phyloP scores from a whole-genome alignment of 2,329 filamentous ascomycete species.

The Raffaelea arxii region DNA sequence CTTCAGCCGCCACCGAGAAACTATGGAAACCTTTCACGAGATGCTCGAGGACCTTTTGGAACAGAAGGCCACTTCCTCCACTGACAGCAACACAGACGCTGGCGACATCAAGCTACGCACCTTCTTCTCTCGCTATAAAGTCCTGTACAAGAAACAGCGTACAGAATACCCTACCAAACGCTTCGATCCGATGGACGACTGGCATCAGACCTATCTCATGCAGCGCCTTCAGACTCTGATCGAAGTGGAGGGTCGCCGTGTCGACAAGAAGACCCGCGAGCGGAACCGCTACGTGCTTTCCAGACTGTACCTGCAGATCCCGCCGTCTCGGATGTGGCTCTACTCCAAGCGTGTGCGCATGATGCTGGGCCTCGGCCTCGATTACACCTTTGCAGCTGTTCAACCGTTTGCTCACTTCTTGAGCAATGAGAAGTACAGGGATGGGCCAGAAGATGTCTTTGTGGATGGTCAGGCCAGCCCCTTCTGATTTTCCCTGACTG shows the following conservation, averaged over 20 bases:
- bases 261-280: constrained; percentile 18
- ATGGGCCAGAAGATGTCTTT: neutral
- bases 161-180: neutral
- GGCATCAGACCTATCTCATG: constrained; percentile 17
- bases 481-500: neutral
- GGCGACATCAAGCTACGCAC: neutral
- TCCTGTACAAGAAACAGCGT: neutral
- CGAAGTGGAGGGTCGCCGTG: constrained; percentile 18
- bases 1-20: constrained; percentile 12
- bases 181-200: neutral
- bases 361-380: neutral
- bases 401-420: neutral
- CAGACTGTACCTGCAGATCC: constrained; percentile 17
- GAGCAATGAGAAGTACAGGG: neutral
- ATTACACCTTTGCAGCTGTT: neutral
- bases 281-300: constrained; percentile 16
- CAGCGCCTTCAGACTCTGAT: constrained; percentile 20
- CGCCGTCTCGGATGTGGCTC: constrained; percentile 15
- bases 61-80: neutral
- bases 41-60: neutral
- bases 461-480: neutral
- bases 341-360: constrained; percentile 8
- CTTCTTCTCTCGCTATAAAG: neutral
- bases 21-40: no score
- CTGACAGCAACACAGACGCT: neutral